Conservation (phyloP, 108 stramenopile genomes). For the Mediolabrus comicus region DNA sequence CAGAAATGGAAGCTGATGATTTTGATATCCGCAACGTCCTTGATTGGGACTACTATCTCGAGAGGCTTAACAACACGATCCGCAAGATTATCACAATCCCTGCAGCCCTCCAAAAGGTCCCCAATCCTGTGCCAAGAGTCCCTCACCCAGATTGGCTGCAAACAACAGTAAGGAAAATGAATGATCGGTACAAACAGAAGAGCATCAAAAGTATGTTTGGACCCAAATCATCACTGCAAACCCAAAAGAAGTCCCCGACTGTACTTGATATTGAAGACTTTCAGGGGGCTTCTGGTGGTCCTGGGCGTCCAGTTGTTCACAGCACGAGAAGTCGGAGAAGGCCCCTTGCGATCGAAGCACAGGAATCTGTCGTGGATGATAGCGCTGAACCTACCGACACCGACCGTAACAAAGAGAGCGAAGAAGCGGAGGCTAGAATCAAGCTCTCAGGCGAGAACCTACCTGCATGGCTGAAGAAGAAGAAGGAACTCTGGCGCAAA, state of each 20-base stretch:
- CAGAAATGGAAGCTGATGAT: slow-evolving; percentile 82
- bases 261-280: slow-evolving; percentile 83
- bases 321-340: slow-evolving; percentile 24
- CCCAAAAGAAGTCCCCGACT: slow-evolving; percentile 6
- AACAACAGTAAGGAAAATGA: slow-evolving; percentile 79
- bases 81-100: slow-evolving; percentile 99
- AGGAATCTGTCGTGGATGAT: background rate
- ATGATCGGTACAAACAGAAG: slow-evolving; percentile 85
- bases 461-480: slow-evolving; percentile 84
- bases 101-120: slow-evolving; percentile 93
- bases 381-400: background rate
- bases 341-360: background rate
- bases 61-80: slow-evolving; percentile 94
- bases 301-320: slow-evolving; percentile 78
- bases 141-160: slow-evolving; percentile 96
- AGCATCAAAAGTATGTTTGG: slow-evolving; percentile 83
- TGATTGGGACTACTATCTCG: slow-evolving; percentile 98
- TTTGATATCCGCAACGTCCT: slow-evolving; percentile 92
- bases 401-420: slow-evolving; percentile 5
- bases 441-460: slow-evolving; percentile 63
- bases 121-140: slow-evolving; percentile 94
- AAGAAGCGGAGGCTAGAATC: slow-evolving; percentile 29
- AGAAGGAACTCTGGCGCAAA: slow-evolving; percentile 85
- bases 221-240: background rate
- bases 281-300: slow-evolving; percentile 31